Base-by-base conservation (phyloP, 2,329 filamentous ascomycete species). In the Huntiella omanensis region DNA sequence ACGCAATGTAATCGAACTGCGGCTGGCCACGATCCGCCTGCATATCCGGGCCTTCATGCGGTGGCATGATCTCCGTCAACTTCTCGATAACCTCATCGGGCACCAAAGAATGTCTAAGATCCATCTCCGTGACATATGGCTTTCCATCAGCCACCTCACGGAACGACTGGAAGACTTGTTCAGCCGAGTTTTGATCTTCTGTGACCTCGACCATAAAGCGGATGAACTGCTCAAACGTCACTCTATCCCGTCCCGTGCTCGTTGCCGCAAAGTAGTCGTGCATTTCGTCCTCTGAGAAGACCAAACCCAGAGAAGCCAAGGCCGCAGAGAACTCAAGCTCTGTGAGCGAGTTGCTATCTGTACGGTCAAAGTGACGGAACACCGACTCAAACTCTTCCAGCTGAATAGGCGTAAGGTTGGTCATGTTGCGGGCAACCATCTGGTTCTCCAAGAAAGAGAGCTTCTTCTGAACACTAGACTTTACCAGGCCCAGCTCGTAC, bases 141-240 rank as follows among this genome's bases (percentile, higher is more conserved):
- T 98, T 98, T 53, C 91, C 91, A 65, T 98, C 91, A 13, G 91
- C 91, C 40, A 98, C 91, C 63, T 98, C 91, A 49, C 80, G 77
- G 74, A 98, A 98, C 52, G 83, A 92, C 64, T 98, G 88, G 67
- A 91, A 96, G 4, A 98, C 91, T 62, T 98, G 91, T 63, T 96
- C 91, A 10, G 91, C 91, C 3, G 87, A 95, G 61, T 98, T 95
- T 64, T 98, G 91, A 59, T 98, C 91, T 63, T 98, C 91, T 10
- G 91, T 98, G 43, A 95, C 91, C 55, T 93, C 85, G 41, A 98
- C 91, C 91, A 98, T 98, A 70, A 98, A 98, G 35, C 84, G 79
- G 60, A 98, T 98, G 59, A 98, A 98, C 62, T 96, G 88, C 65
- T 98, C 91, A 58, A 98, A 98, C 4, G 83, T 91, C 44, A 98